A percentile compares a stretch with the other conserved stretches of the same genome.
phyloP scores from a whole-genome alignment of 192 early-diverging fungal genomes.

The Podila verticillata region DNA sequence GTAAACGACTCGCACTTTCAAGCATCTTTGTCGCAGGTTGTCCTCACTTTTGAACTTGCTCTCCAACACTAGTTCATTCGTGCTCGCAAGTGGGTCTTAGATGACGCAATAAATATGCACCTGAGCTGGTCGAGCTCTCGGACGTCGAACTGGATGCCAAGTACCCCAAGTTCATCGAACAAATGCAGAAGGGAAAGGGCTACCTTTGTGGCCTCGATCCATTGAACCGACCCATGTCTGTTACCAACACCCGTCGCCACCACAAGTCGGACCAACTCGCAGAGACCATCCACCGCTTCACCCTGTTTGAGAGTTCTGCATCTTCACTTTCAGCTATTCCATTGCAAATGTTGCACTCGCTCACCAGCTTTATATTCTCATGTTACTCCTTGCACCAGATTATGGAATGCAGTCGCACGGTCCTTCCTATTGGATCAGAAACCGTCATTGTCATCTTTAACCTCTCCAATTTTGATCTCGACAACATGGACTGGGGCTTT shows the following conservation, averaged over 20 bases:
- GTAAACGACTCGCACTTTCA: conserved; percentile 7
- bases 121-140: conserved; percentile 58
- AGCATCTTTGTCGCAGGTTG: background rate
- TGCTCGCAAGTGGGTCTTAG: conserved; percentile 90
- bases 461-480: conserved; percentile 80
- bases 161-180: conserved; percentile 49
- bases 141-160: conserved; percentile 55
- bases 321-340: background rate
- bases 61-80: conserved; percentile 69
- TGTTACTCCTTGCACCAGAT: conserved; percentile 43
- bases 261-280: conserved; percentile 68
- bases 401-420: conserved; percentile 67
- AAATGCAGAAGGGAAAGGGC: conserved; percentile 61
- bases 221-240: conserved; percentile 56
- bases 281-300: conserved; percentile 71
- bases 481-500: conserved; percentile 68
- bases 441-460: conserved; percentile 83
- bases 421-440: conserved; percentile 66
- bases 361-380: background rate
- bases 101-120: conserved; percentile 80
- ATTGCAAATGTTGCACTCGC: background rate
- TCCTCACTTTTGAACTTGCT: background rate
- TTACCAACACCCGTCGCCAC: conserved; percentile 60
- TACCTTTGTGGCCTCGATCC: conserved; percentile 62
- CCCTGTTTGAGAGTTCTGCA: conserved; percentile 68